Base-by-base conservation (phyloP, 805 yeast genomes). In the Candida coleopterorum region DNA sequence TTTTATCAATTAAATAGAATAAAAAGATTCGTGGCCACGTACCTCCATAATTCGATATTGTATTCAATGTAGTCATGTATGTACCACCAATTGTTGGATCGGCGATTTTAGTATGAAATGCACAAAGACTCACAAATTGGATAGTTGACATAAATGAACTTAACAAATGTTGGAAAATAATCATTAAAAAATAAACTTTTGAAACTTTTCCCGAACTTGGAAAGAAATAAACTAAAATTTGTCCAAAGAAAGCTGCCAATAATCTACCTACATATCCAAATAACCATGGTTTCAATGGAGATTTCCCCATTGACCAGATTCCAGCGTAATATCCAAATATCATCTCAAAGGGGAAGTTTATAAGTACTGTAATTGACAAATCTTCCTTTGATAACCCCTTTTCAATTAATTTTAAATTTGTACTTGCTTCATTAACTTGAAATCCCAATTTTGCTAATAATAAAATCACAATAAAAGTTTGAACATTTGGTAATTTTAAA, bases 41-140 rank as follows among this genome's bases (percentile, higher is more conserved):
- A 9, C 98, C 98, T 17, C 98, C 98, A 40, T 90, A 71, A 56
- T 93, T 93, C 28, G 94, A 79, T 32, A 93, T 68, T 0, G 98
- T 93, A 59, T 93, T 93, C 40, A 93, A 68, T 0, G 95, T 81
- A 0, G 98, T 93, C 97, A 93, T 90, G 58, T 93, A 93, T 0
- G 98, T 93, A 2, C 98, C 98, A 12, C 98, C 98, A 49, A 93
- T 85, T 14, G 79, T 62, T 0, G 98, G 97, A 55, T 93, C 98
- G 2, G 98, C 96, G 37, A 93, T 85, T 48, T 81, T 79, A 3
- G 97, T 90, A 61, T 90, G 97, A 70, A 93, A 93, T 0, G 97
- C 95, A 53, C 88, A 83, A 29, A 93, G 78, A 1, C 95, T 84
- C 14, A 93, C 97, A 63, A 93, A 90, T 60, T 90, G 97, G 39